Percentiles rank a stretch among this genome's conserved stretches.
Conservation (phyloP, 768 basidiomycete genomes). For the Amanita pseudoporphyria region DNA sequence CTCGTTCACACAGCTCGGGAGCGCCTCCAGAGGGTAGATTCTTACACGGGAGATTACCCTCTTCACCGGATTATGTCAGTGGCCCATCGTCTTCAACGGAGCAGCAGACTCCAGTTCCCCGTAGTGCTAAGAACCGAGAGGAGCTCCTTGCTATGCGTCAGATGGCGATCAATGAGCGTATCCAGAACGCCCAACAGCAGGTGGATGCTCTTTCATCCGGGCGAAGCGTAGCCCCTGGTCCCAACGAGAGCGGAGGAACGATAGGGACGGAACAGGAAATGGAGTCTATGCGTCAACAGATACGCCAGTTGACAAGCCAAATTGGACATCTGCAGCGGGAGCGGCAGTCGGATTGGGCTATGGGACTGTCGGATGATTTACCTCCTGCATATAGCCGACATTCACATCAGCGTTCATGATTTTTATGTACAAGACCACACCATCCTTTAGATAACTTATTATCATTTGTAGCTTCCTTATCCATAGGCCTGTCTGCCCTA, state of each 20-base stretch:
- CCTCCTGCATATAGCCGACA: neutral
- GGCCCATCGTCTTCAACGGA: neutral
- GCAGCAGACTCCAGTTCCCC: neutral
- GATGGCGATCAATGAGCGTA: slow-evolving; percentile 3
- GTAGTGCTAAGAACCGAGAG: neutral
- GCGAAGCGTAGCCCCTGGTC: neutral
- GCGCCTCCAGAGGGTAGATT: neutral
- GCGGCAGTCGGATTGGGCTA: slow-evolving; percentile 10
- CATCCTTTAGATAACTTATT: too few relatives aligned
- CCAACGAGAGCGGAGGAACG: neutral
- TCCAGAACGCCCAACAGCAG: neutral
- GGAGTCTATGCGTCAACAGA: slow-evolving; percentile 5
- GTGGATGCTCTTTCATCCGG: neutral
- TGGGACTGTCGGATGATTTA: slow-evolving; percentile 7
- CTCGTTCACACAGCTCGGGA: neutral
- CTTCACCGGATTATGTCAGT: neutral
- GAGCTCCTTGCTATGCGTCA: neutral
- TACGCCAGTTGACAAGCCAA: slow-evolving; percentile 7
- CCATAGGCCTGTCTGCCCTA: too few relatives aligned
- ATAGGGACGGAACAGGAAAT: slow-evolving; percentile 3
- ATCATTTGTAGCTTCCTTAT: too few relatives aligned
- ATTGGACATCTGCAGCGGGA: slow-evolving; percentile 9
- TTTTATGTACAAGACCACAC: too few relatives aligned
- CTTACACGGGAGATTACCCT: neutral
- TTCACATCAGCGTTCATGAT: neutral